phyloP scores from a whole-genome alignment of 179 eudicot genomes.

The Amaranthus tricolor region DNA sequence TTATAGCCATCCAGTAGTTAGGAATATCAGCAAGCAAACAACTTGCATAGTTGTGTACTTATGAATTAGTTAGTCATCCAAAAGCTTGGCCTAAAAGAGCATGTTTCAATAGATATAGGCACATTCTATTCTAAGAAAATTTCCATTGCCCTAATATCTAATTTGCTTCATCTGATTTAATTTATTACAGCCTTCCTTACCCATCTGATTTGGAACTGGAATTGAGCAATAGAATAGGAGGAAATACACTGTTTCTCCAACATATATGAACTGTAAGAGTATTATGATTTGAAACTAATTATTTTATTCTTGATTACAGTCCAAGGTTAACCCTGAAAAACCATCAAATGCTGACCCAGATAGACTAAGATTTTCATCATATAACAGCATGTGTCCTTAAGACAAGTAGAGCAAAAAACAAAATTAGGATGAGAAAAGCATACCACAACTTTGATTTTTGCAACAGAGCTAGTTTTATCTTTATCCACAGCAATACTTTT shows the following conservation, averaged over 20 bases:
- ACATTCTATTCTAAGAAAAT: not conserved
- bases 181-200: not conserved
- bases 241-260: not conserved
- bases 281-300: not conserved
- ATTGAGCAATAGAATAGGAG: not conserved
- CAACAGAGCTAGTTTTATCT: constrained; percentile 76
- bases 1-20: not conserved
- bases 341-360: not conserved
- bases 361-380: not conserved
- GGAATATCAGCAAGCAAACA: not conserved
- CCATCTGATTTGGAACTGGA: not conserved
- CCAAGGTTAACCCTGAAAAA: not conserved
- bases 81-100: not conserved
- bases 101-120: not conserved
- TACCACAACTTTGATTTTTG: constrained; percentile 99
- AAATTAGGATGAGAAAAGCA: constrained; percentile 19
- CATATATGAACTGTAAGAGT: not conserved
- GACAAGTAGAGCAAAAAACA: not conserved
- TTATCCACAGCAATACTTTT: constrained; percentile 73
- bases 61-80: not conserved
- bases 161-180: not conserved
- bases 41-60: not conserved
- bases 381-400: not conserved
- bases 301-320: not conserved
- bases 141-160: not conserved